Base-by-base conservation (phyloP, 106 monocot genomes). In the Agapanthus africanus region DNA sequence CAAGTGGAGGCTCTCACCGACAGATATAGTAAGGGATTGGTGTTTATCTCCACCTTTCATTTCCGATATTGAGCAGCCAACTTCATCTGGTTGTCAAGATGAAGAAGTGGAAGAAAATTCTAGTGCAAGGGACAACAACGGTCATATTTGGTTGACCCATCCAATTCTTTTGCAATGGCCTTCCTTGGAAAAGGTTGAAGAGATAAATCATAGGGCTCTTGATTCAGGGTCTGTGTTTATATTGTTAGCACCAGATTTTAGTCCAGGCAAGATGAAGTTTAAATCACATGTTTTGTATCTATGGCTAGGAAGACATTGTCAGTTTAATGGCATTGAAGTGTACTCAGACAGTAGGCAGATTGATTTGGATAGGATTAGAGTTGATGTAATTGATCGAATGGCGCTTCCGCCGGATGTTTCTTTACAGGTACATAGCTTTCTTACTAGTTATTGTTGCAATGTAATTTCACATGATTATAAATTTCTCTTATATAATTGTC, bases 351-450 rank as follows among this genome's bases (percentile, higher is more conserved):
- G 75, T 64, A 39, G 19, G 30, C 21, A 39, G 8, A 11, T 27
- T 34, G 33, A 63, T 31, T 54, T 63, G 39, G 54, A 70, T 6
- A 73, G 65, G 67, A 65, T 79, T 34, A 76, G 74, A 31, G 47
- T n/a, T 1, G 73, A 91, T n/a, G n/a, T n/a, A 70, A 63, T 82
- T 52, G 70, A 69, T 74, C 76, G 52, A 50, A 74, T 87, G 74
- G 72, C 44, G 4, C 73, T 83, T 51, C 74, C 81, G 19, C 25
- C 37, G 11, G 81, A 82, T 71, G 73, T 74, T 71, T 59, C 78
- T 70, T 71, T 91, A 52, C 76, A 87, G 87, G 91, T 87, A 78
- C 11, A 54, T n/a, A n/a, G n/a, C n/a, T n/a, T n/a, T n/a, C n/a
- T n/a, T n/a, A n/a, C n/a, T n/a, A n/a, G n/a, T n/a, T n/a, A n/a